Percentiles rank a stretch among this genome's conserved stretches.
phyloP scores from a whole-genome alignment of 2,329 filamentous ascomycete genomes.

The Esteya vermicola region DNA sequence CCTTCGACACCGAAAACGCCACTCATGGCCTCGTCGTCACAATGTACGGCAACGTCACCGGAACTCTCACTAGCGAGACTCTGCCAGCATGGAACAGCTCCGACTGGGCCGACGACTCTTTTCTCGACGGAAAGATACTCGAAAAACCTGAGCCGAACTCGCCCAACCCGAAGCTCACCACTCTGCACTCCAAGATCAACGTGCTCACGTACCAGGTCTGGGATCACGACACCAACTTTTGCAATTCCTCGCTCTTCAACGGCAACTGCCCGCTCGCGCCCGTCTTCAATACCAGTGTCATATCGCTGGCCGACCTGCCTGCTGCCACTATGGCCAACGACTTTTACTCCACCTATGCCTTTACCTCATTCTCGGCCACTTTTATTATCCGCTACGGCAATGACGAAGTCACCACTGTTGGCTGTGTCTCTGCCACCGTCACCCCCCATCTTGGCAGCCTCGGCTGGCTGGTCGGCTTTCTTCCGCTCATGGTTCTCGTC shows the following conservation, averaged over 20 bases:
- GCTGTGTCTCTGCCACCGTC: constrained; percentile 67
- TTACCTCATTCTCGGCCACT: constrained; percentile 65
- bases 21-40: constrained; percentile 59
- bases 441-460: constrained; percentile 70
- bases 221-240: constrained; percentile 46
- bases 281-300: constrained; percentile 36
- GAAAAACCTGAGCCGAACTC: constrained; percentile 36
- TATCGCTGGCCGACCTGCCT: constrained; percentile 37
- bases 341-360: constrained; percentile 71
- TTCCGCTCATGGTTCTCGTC: constrained; percentile 66
- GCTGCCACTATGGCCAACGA: constrained; percentile 61
- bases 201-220: constrained; percentile 68
- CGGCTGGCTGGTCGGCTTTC: constrained; percentile 54
- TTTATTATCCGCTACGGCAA: constrained; percentile 68
- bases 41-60: constrained; percentile 84
- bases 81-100: constrained; percentile 47
- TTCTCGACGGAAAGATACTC: constrained; percentile 63
- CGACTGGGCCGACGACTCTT: constrained; percentile 46
- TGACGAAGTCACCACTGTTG: constrained; percentile 44
- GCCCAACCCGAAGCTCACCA: constrained; percentile 47
- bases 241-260: constrained; percentile 42
- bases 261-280: constrained; percentile 62
- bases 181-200: constrained; percentile 56
- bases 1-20: constrained; percentile 47
- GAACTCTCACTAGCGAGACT: constrained; percentile 40